phyloP scores from a whole-genome alignment of 1,284 basidiomycete genomes.

The Mycosarcoma mackinlayi region DNA sequence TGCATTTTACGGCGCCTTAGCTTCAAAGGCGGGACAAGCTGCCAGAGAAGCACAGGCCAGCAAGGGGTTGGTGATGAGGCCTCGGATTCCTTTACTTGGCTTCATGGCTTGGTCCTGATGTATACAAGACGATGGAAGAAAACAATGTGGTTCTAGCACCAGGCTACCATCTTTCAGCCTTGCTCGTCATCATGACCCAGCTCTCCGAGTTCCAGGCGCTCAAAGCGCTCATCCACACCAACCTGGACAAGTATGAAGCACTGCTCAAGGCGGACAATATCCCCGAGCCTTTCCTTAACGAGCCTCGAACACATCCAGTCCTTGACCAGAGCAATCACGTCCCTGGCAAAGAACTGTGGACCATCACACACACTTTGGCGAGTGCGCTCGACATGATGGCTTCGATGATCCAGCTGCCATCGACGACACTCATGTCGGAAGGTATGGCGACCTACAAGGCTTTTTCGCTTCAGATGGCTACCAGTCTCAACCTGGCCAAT shows the following conservation, averaged over 20 bases:
- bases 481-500: slow-evolving; percentile 24
- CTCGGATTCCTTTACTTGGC: too few relatives aligned
- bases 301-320: slow-evolving; percentile 18
- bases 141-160: too few relatives aligned
- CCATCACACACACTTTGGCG: slow-evolving; percentile 7
- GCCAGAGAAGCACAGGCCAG: too few relatives aligned
- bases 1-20: too few relatives aligned
- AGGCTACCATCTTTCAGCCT: background rate
- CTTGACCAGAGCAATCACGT: slow-evolving; percentile 16
- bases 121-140: too few relatives aligned
- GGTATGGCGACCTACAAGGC: slow-evolving; percentile 23
- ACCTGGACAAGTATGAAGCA: slow-evolving; percentile 25
- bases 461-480: slow-evolving; percentile 27
- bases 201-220: slow-evolving; percentile 31
- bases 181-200: slow-evolving; percentile 5
- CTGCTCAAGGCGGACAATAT: slow-evolving; percentile 11
- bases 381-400: slow-evolving; percentile 40
- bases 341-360: slow-evolving; percentile 13
- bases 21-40: too few relatives aligned
- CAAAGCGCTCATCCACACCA: slow-evolving; percentile 23
- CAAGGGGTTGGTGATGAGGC: too few relatives aligned
- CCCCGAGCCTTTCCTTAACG: slow-evolving; percentile 23
- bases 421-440: slow-evolving; percentile 18
- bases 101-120: too few relatives aligned
- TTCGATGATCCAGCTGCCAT: slow-evolving; percentile 17